Conservation (phyloP, 2,329 filamentous ascomycete species). For the Penicillium sp. region DNA sequence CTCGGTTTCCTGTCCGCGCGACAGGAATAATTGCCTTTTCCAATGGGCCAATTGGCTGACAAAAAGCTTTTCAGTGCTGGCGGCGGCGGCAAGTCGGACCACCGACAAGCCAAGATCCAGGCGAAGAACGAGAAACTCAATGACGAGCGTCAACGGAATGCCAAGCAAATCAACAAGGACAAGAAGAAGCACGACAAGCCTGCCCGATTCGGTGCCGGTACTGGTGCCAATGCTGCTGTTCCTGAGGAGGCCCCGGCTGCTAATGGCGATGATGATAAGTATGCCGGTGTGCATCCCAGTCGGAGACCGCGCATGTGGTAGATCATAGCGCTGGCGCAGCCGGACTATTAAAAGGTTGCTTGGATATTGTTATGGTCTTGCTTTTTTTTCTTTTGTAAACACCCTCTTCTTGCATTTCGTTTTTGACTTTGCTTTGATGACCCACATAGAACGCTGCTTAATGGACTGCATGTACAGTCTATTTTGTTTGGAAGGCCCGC, state of each 20-base stretch:
- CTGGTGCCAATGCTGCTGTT: conserved; percentile 24
- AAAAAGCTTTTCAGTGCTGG: conserved; percentile 68
- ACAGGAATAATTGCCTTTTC: neutral
- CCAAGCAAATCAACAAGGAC: conserved; percentile 53
- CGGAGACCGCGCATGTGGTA: conserved; percentile 43
- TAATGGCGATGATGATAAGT: conserved; percentile 28
- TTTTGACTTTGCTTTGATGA: conserved; percentile 17
- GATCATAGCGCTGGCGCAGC: too few species aligned
- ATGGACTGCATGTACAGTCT: conserved; percentile 11
- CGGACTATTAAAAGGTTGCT: too few species aligned
- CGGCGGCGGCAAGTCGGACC: conserved; percentile 73
- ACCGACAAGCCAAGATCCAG: conserved; percentile 75
- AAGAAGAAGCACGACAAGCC: conserved; percentile 38
- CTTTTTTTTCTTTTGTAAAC: neutral
- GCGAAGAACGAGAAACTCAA: conserved; percentile 85
- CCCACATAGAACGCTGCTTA: conserved; percentile 1
- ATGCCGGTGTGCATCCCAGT: conserved; percentile 49
- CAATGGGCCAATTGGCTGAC: too few species aligned
- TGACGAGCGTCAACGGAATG: conserved; percentile 63
- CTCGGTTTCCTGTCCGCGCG: too few species aligned
- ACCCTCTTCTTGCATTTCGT: too few species aligned
- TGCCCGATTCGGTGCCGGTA: conserved; percentile 12
- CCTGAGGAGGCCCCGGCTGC: conserved; percentile 11
- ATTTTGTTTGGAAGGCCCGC: conserved; percentile 3
- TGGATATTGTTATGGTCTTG: neutral